Conservation (phyloP, 148 eudicot species). For the Tetragonia tetragonoides region DNA sequence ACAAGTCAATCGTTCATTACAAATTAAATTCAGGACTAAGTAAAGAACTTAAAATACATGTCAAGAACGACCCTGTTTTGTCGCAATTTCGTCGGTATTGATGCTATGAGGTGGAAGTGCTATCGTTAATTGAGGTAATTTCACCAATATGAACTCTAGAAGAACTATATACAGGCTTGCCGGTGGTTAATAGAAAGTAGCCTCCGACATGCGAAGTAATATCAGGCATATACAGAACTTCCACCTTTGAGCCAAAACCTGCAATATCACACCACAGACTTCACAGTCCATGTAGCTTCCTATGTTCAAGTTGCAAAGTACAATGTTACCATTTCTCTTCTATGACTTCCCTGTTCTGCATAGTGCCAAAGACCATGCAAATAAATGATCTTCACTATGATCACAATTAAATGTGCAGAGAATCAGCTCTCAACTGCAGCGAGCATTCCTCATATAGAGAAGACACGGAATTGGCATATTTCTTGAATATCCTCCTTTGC, state of each 20-base stretch:
- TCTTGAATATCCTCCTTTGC: background rate
- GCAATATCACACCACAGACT: no score
- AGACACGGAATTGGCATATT: background rate
- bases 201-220: background rate
- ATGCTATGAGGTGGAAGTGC: background rate
- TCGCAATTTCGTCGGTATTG: background rate
- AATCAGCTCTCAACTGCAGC: background rate
- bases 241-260: background rate
- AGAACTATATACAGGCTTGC: conserved; percentile 13
- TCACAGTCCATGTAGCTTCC: background rate
- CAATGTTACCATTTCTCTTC: background rate
- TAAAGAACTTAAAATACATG: background rate
- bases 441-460: background rate
- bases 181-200: background rate
- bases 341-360: background rate
- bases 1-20: background rate
- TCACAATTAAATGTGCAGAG: background rate
- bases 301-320: background rate
- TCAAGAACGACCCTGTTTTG: background rate
- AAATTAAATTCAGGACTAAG: background rate
- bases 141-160: conserved; percentile 13
- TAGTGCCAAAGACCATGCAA: background rate
- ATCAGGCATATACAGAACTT: background rate
- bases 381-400: background rate
- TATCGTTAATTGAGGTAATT: background rate